Evolutionary conservation across 2,329 filamentous ascomycete genomes (phyloP), one percentile per base, ranked within the genome.

Genomic region (Alternaria novae-zelandiae): DNA sequence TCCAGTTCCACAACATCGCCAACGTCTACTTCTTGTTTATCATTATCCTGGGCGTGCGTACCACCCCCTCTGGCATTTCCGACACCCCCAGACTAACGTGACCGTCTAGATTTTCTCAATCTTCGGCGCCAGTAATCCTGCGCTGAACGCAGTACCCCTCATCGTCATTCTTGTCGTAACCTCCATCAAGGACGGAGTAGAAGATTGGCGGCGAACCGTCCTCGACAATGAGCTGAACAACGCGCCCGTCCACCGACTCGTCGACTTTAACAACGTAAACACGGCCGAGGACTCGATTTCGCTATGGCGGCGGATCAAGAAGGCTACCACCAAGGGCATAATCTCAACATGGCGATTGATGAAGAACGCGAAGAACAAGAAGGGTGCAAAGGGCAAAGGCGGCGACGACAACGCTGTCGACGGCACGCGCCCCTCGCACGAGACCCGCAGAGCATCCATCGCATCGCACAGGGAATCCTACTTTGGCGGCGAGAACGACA

Each of bases 11-110:
- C 82, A 98, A 98, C 77, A 91, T 99, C 74, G 96, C 96, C 77
- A 99, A 99, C 80, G 91, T 98, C 57, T 99, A 98, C 83, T 99
- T 99, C 86, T 85, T 98, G 72, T 97, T 98, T 82, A 87, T 95
- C 74, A 94, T 97, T 78, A 97, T 99, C 77, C 87, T 99, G 64
- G 90, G 91, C 75, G 96, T 98, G 90, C 86, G 94, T 87, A 59
- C 41, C 49, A 54, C 55, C 36, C 15, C 36, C 36, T 58, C 57
- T 49, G 17, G 17, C 46, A 63, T 62, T 68, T 63, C 26, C 20
- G 6, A 6, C 26, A 17, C 49, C 45, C 67, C 67, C 23, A 17
- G 51, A 57, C 74, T 77, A 63, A 77, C 67, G 20, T 9, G 9
- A 23, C 41, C 47, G 6, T 61, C 63, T 82, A 98, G 96, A 92